Evolutionary conservation across 1,284 basidiomycete species (phyloP), one percentile per base, ranked within the genome.

Genomic region (Irpex sp.): DNA sequence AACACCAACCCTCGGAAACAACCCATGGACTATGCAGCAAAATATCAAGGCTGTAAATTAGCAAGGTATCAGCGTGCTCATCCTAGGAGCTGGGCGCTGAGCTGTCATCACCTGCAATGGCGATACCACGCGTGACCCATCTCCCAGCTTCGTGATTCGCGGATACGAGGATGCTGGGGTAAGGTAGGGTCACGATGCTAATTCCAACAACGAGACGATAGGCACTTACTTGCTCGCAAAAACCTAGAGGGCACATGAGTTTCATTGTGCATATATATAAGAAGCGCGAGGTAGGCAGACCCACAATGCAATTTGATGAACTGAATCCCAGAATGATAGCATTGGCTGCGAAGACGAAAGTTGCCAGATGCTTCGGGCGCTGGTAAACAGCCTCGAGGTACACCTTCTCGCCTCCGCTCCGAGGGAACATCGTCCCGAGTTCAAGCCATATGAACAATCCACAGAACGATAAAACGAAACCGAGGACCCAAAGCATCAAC

Each of bases 371-470:
- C 59, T 79, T 81, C 3, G 90, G 90, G 36, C 77, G 78, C 58
- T 83, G 80, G 73, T 85, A 92, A 13, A 89, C 82, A 61, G 81
- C 89, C 65, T 92, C 89, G 33, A 92, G 76, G 69, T 92, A 93
- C 47, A 87, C 88, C 75, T 90, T 90, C 76, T 92, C 90, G n/a
- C 87, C 90, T 0, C 90, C 90, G 60, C 68, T 70, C 1, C 59
- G 55, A 11, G 68, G 69, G 68, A 83, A 73, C 68, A 89, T 87
- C 13, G 87, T 89, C 33, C 90, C 90, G 37, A 88, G 81, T 70
- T 91, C 90, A 15, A 91, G 78, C 70, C 88, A 93, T 21, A 93
- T 89, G 39, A 81, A 80, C 19, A 83, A 85, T 13, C 88, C 90
- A 61, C 80, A 81, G 17, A 81, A 81, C 11, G 87, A 88, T 56